These are phyloP conservation scores for Cordyceps pruinosa DNA, from an alignment of 2,329 filamentous ascomycete species.

Conservation along the genomic window DNA sequence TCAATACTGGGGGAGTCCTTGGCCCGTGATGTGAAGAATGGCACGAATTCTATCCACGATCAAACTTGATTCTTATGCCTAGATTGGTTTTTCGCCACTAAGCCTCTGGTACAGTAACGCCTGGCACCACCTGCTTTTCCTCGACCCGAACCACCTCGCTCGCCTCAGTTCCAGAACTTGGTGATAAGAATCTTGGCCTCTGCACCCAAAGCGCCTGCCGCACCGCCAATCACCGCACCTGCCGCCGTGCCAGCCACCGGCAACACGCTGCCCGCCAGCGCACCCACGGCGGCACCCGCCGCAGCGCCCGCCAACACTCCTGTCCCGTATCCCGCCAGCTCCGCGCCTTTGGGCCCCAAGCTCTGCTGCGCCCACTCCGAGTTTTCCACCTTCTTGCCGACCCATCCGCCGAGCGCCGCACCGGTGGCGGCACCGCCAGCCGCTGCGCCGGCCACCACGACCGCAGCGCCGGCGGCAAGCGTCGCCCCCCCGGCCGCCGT, in stretches of 20 bases:
- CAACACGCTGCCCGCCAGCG: not conserved
- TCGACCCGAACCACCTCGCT: no score
- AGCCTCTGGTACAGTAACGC: no score
- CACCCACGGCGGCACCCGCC: slow-evolving; percentile 2
- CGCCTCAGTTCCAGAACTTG: not conserved
- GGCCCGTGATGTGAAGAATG: no score
- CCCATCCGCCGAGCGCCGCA: not conserved
- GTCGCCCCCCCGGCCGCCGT: not conserved
- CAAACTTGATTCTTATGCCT: no score
- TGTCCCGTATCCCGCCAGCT: not conserved
- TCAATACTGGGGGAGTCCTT: no score
- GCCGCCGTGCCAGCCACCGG: slow-evolving; percentile 1
- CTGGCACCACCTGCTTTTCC: no score
- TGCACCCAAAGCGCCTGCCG: slow-evolving; percentile 1
- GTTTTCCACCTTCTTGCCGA: not conserved
- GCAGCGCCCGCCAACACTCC: slow-evolving; percentile 4
- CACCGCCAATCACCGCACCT: slow-evolving; percentile 5
- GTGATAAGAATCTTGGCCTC: slow-evolving; percentile 6
- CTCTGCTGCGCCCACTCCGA: slow-evolving; percentile 8
- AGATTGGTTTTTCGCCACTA: no score
- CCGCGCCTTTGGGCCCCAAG: not conserved
- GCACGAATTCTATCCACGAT: no score
- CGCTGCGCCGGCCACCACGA: not conserved
- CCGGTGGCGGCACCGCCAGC: not conserved
- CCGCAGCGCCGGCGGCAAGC: not conserved